A percentile compares a stretch with the other conserved stretches of the same genome.
Evolutionary conservation across 768 basidiomycete species (phyloP).

Genomic region (Clitopilus hobsonii): DNA sequence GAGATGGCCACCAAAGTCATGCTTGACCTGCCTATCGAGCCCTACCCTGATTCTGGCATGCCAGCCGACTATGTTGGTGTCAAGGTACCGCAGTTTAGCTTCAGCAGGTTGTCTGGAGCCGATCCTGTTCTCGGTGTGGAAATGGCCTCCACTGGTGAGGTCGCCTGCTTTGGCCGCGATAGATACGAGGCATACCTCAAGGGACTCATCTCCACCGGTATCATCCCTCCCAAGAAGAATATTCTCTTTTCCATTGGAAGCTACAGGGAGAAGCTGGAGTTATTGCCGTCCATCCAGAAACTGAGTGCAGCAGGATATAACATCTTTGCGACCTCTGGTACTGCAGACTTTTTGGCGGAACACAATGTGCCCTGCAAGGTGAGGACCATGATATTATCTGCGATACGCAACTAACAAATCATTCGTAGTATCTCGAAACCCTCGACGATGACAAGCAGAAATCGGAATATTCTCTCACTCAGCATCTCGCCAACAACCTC

Average conservation of each 20-base stretch:
- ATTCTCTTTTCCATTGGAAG: conserved; percentile 95
- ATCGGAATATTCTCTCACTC: conserved; percentile 94
- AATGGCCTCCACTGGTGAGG: conserved; percentile 99
- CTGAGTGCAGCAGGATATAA: conserved; percentile 91
- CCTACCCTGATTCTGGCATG: conserved; percentile 86
- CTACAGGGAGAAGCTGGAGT: conserved; percentile 95
- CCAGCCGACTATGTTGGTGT: conserved; percentile 95
- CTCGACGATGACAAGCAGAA: conserved; percentile 82
- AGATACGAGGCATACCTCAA: conserved; percentile 99
- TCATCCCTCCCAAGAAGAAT: conserved; percentile 93
- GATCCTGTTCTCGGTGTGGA: conserved; percentile 98
- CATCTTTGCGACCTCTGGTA: conserved; percentile 95
- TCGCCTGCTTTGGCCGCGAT: conserved; percentile 96
- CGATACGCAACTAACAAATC: conserved; percentile 1
- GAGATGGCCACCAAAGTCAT: conserved; percentile 99
- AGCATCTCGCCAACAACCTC: conserved; percentile 93
- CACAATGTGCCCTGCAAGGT: conserved; percentile 97
- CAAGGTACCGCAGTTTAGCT: conserved; percentile 99
- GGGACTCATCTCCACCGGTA: conserved; percentile 94
- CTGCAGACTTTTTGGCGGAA: conserved; percentile 95
- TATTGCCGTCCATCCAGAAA: conserved; percentile 93
- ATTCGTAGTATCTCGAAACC: conserved; percentile 77
- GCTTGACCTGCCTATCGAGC: conserved; percentile 83
- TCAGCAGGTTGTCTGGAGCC: conserved; percentile 92
- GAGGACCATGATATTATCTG: not conserved